Base-by-base conservation (phyloP, 2,329 filamentous ascomycete genomes). In the Fusarium agapanthi region DNA sequence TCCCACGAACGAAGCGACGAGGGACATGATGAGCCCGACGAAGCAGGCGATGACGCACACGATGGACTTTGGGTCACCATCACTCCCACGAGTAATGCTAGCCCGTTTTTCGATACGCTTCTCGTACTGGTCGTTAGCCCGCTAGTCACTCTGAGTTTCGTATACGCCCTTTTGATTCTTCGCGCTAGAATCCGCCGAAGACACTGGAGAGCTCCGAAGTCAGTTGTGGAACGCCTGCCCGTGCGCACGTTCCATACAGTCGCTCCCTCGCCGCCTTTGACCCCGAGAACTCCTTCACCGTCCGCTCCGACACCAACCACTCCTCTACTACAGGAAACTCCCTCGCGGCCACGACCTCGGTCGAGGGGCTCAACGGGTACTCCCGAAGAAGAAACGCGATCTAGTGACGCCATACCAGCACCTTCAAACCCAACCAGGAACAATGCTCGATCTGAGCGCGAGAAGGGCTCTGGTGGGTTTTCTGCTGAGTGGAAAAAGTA, bases 121-220 rank as follows among this genome's bases (percentile, higher is more conserved):
- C 86, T 98, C n/a, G 95, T 99, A 14, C 86, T 99, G n/a, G 95
- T 99, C 37, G 91, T 98, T 60, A 98, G 95, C 78, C 96, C 96
- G 13, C 84, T 99, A 20, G 91, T 98, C 58, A 98, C 96, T 2
- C 83, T 99, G 77, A 97, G 94, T 7, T 91, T 98, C 10, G 95
- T 99, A 5, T 98, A 98, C 79, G 92, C 94, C 18, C 87, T 98
- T 16, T 87, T 98, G 10, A 88, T 98, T 44, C 86, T 98, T 41
- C 92, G 96, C 61, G 95, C 95, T 51, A 92, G 95, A 67, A 97
- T 98, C 75, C 91, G 95, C 56, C 89, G 95, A 67, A 89, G 95
- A 71, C 89, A 95, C 75, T 99, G 96, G 95, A 90, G 96, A 77
- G 96, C 96, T n/a, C 96, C 96, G 10, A 99, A 99, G 82, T 97